Evolutionary conservation across 345 rosid genomes (phyloP), one percentile per base, ranked within the genome.

Genomic region (Aethionema arabicum): DNA sequence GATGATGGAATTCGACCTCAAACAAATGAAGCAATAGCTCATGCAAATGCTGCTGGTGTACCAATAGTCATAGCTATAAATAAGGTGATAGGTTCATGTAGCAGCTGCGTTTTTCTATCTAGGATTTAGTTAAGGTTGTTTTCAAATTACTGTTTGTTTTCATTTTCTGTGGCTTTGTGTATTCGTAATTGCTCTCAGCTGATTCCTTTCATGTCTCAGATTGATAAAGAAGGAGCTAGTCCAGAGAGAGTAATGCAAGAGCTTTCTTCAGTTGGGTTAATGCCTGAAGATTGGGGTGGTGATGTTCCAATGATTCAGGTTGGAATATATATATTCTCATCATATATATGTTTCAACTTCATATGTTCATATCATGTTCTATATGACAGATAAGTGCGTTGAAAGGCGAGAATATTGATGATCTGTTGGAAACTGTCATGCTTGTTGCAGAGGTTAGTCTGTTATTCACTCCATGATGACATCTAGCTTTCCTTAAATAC

Each of bases 281-380:
- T 93, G 97, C 88, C 99, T 13, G 99, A 93, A 79, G 95, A 82
- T 50, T 93, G 99, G 99, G 99, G 97, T 65, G 99, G 99, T 56
- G 87, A 89, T 69, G 76, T 76, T 72, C 96, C 99, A 58, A 83
- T 93, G 99, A 87, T 93, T 85, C 90, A 82, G 96, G 99, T 93
- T 47, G 52, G 57, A 68, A 27, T 57, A 63, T 30, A 54, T 53
- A 40, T 69, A 54, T 45, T 65, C 45, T 16, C 45, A 33, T 63
- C 65, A 58, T 33, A 51, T 59, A 21, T 60, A 51, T 59, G 37
- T 68, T 79, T 67, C 39, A 32, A 30, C 48, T 73, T 50, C 49
- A 10, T 62, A 14, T 21, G 49, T 59, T 68, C 33, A 63, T 57
- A 5, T 46, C 73, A 80, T 66, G 70, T 43, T 50, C 36, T 59